Evolutionary conservation across 352 stramenopile genomes (phyloP).

Genomic region (Thraustochytrium sp.): DNA sequence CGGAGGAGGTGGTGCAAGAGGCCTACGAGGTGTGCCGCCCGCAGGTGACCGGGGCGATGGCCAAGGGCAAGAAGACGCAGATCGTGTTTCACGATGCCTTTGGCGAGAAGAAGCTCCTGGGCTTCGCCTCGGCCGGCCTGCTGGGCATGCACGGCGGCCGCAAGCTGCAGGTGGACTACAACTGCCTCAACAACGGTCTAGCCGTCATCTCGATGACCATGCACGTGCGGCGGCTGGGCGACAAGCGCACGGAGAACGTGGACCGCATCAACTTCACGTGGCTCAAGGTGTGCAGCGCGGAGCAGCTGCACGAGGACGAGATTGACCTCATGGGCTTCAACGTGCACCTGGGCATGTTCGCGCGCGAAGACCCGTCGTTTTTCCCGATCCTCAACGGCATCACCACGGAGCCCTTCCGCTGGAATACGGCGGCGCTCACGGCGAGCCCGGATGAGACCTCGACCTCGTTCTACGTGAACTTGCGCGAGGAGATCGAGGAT

Average conservation of each 20-base stretch:
- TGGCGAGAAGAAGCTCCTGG: constrained; percentile 34
- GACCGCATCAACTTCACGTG: constrained; percentile 30
- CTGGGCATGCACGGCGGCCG: constrained; percentile 24
- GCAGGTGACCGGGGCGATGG: neutral
- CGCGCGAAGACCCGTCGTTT: constrained; percentile 17
- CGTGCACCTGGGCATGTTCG: constrained; percentile 38
- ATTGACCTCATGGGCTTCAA: constrained; percentile 37
- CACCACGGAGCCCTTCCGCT: constrained; percentile 22
- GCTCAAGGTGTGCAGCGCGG: constrained; percentile 41
- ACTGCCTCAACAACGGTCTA: constrained; percentile 22
- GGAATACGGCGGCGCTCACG: neutral
- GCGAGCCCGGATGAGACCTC: constrained; percentile 10
- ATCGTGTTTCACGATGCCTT: neutral
- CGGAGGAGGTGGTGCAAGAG: neutral
- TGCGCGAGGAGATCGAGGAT: constrained; percentile 7
- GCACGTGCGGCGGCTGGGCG: neutral
- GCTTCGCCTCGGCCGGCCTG: constrained; percentile 8
- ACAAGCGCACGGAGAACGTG: neutral
- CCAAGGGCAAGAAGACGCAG: neutral
- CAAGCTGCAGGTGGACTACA: constrained; percentile 18
- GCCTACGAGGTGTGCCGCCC: neutral
- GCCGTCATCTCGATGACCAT: neutral
- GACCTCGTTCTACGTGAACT: constrained; percentile 23
- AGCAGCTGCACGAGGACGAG: neutral
- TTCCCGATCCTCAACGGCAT: constrained; percentile 34